These are phyloP conservation scores for Phytophthora constricta DNA, from an alignment of 352 stramenopile genomes.

Conservation along the genomic window DNA sequence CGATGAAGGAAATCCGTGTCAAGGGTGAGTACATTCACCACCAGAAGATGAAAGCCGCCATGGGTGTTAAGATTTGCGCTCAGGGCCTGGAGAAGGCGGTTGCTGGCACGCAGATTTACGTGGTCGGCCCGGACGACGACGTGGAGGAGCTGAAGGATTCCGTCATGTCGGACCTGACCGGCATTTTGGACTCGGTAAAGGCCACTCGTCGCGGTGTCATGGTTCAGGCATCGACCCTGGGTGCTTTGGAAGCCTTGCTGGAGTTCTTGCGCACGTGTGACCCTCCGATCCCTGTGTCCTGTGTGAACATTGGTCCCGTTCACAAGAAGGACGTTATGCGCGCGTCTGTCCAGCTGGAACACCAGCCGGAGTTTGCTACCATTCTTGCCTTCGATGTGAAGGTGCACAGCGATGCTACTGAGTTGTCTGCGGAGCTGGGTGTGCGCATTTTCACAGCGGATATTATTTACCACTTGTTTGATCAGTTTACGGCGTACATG, in stretches of 20 bases:
- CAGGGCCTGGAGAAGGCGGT: slow-evolving; percentile 98
- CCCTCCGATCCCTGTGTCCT: slow-evolving; percentile 93
- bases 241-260: slow-evolving; percentile 97
- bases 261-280: slow-evolving; percentile 97
- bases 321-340: slow-evolving; percentile 99
- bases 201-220: slow-evolving; percentile 97
- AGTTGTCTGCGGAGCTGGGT: slow-evolving; percentile 91
- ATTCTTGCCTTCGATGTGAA: slow-evolving; percentile 99
- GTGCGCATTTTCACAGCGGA: slow-evolving; percentile 99
- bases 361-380: slow-evolving; percentile 96
- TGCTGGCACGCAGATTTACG: slow-evolving; percentile 97
- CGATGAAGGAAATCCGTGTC: slow-evolving; percentile 97
- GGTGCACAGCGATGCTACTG: slow-evolving; percentile 94
- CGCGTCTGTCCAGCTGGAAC: slow-evolving; percentile 98
- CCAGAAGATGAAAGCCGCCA: slow-evolving; percentile 97
- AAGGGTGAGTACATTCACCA: slow-evolving; percentile 96
- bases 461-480: slow-evolving; percentile 99
- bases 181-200: slow-evolving; percentile 96
- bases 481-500: slow-evolving; percentile 99
- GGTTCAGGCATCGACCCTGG: slow-evolving; percentile 99
- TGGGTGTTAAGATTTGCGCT: slow-evolving; percentile 99
- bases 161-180: slow-evolving; percentile 96
- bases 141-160: slow-evolving; percentile 98
- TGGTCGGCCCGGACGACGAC: slow-evolving; percentile 96
- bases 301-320: slow-evolving; percentile 97